Evolutionary conservation across 306 rosid genomes (phyloP), one percentile per base, ranked within the genome.

Genomic region (Datisca glomerata): DNA sequence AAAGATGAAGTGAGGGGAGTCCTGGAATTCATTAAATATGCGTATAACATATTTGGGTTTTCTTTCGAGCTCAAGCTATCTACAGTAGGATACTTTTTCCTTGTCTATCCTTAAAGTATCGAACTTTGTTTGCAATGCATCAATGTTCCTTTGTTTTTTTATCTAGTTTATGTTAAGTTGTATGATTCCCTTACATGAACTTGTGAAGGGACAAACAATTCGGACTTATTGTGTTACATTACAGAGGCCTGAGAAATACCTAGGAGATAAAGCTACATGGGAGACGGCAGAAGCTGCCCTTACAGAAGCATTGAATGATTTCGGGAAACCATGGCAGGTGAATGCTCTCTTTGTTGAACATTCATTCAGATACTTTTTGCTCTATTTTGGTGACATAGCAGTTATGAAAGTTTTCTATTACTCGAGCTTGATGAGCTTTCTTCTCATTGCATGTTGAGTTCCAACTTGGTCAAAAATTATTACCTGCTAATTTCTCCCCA

Each of bases 261-360:
- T 79, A 12, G 97, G 95, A 63, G 83, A 83, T 13, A 2, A 67
- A 28, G 66, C 48, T 58, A 71, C 97, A 32, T 89, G 97, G 97
- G 89, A 83, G 7, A 83, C 72, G 52, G 97, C 97, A 57, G 97
- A 89, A 66, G 68, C 60, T 55, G 83, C 93, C 16, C 95, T 89
- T 27, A 60, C 56, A 61, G 95, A 80, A 51, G 97, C 97, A 42
- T 47, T 83, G 48, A 63, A 83, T 53, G 97, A 79, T 46, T 83
- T 61, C 63, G 93, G 93, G 58, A 80, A 77, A 61, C 78, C 87
- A n/a, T 83, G 97, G 97, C 83, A 76, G 97, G 97, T 83, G 35
- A 31, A 4, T 31, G 3, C 4, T 25, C 31, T 25, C 8, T 25
- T n/a, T n/a, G n/a, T n/a, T n/a, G n/a, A n/a, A n/a, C n/a, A n/a